Conservation (phyloP, 495 filamentous ascomycete species). For the Penicillium cinerascens region DNA sequence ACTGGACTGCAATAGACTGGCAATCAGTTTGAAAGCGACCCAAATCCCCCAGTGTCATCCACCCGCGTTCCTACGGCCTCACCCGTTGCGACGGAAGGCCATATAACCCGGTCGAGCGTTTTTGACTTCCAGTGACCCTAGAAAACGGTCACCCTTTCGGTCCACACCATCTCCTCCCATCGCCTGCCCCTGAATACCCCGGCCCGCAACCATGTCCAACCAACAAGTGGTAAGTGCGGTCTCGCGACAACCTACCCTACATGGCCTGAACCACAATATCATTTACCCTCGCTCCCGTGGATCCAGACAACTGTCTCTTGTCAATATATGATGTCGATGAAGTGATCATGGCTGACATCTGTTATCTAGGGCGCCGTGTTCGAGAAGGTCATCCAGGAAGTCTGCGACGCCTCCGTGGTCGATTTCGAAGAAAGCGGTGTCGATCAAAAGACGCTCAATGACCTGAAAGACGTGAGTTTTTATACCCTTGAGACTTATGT, state of each 20-base stretch:
- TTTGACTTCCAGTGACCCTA: not conserved
- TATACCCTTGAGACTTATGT: constrained; percentile 4
- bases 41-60: constrained; percentile 4
- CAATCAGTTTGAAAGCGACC: not conserved
- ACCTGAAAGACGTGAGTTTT: constrained; percentile 75
- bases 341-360: constrained; percentile 31
- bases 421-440: constrained; percentile 97
- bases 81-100: constrained; percentile 25
- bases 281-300: not conserved
- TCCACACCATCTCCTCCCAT: not conserved
- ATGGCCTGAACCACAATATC: constrained; percentile 1
- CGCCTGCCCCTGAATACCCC: not conserved
- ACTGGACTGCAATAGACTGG: not conserved
- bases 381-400: constrained; percentile 84
- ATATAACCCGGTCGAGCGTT: constrained; percentile 5
- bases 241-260: constrained; percentile 19
- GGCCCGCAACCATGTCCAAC: constrained; percentile 54
- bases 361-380: constrained; percentile 71
- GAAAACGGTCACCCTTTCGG: not conserved
- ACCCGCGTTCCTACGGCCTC: constrained; percentile 20
- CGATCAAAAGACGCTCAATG: constrained; percentile 75
- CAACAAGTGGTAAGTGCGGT: constrained; percentile 58
- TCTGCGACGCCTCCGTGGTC: constrained; percentile 79
- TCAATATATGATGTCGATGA: not conserved
- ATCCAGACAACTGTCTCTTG: not conserved